Conservation (phyloP, 2,329 filamentous ascomycete species). For the Lachnellula willkommii region DNA sequence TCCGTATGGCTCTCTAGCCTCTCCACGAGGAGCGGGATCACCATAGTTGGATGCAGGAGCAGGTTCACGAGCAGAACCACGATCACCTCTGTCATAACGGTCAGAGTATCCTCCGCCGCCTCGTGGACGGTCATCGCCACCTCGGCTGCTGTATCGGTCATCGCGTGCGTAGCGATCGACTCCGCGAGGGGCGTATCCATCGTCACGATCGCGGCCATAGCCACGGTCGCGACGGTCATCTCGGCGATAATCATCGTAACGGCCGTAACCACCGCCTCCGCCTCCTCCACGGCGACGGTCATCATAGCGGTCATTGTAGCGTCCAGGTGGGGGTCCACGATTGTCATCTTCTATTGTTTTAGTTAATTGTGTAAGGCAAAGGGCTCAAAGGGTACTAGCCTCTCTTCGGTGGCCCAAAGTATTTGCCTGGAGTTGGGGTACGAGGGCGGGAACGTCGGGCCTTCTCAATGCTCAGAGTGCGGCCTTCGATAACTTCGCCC, state of each 20-base stretch:
- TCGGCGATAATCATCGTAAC: constrained; percentile 29
- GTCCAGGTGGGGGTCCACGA: constrained; percentile 40
- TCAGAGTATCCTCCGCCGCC: constrained; percentile 41
- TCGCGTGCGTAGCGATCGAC: constrained; percentile 18
- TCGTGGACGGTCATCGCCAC: constrained; percentile 41
- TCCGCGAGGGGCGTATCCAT: constrained; percentile 25
- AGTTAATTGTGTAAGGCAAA: constrained; percentile 30
- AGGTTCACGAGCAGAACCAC: constrained; percentile 38
- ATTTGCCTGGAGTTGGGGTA: constrained; percentile 96
- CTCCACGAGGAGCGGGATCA: constrained; percentile 39
- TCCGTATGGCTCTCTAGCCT: constrained; percentile 40
- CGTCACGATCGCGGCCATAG: constrained; percentile 37
- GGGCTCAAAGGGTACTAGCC: constrained; percentile 56
- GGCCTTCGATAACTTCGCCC: constrained; percentile 89
- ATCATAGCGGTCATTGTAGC: constrained; percentile 32
- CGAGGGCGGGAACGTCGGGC: constrained; percentile 90
- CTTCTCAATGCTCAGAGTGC: constrained; percentile 97
- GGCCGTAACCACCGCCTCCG: constrained; percentile 21
- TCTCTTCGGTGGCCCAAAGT: constrained; percentile 97
- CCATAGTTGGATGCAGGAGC: constrained; percentile 37
- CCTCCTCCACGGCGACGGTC: constrained; percentile 42
- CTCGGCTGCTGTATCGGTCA: constrained; percentile 19
- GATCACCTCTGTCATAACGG: constrained; percentile 43
- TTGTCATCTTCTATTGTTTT: constrained; percentile 46
- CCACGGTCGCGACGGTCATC: constrained; percentile 40